These are phyloP conservation scores for Echinosophora koreensis DNA, from an alignment of 306 rosid species.

Conservation along the genomic window DNA sequence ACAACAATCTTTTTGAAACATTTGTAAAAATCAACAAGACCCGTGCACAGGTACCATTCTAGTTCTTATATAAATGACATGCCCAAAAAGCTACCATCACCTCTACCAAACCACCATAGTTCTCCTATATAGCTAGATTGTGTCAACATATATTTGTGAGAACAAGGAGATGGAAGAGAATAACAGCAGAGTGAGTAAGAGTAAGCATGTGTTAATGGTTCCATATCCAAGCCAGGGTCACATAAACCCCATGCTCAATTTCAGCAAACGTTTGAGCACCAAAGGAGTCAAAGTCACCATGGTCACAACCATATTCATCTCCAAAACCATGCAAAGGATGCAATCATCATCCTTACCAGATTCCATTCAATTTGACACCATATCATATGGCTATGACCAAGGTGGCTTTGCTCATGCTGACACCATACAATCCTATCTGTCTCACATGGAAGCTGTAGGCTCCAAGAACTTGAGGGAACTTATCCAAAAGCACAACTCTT, in stretches of 20 bases:
- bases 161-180: constrained; percentile 37
- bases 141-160: background rate
- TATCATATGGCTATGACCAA: constrained; percentile 73
- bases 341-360: constrained; percentile 39
- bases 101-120: background rate
- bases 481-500: constrained; percentile 45
- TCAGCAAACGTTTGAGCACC: constrained; percentile 54
- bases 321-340: constrained; percentile 54
- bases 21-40: too few species aligned
- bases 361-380: constrained; percentile 58
- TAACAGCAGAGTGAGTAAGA: background rate
- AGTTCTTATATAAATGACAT: background rate
- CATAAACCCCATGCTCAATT: constrained; percentile 66
- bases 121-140: constrained; percentile 8
- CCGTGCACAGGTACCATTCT: too few species aligned
- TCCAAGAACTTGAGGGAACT: constrained; percentile 56
- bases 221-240: constrained; percentile 80
- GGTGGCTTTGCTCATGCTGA: constrained; percentile 61
- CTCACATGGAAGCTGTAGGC: constrained; percentile 53
- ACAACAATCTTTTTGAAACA: too few species aligned
- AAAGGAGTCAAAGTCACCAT: constrained; percentile 57
- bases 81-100: constrained; percentile 6
- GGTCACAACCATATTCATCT: constrained; percentile 61
- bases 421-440: constrained; percentile 50
- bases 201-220: constrained; percentile 49